Base-by-base conservation (phyloP, 2,329 filamentous ascomycete species). In the Penicillium paneum region DNA sequence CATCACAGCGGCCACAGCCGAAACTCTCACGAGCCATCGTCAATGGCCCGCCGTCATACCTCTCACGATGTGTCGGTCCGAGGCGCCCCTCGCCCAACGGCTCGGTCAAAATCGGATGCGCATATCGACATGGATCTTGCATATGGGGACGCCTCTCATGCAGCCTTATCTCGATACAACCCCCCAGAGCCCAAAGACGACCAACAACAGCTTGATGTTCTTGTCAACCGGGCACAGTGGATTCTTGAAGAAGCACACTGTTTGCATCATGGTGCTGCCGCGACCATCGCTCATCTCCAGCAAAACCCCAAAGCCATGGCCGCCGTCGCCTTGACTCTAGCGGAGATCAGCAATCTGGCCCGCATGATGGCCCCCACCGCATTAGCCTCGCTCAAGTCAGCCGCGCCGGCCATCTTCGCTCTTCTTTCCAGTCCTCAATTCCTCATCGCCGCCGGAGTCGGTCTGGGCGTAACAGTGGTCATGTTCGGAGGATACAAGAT, bases 401-500 rank as follows among this genome's bases (percentile, higher is more conserved):
- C 86, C 19, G 93, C 91, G 35, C 94, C 94, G 0, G 88, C 89
- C 8, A 86, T 96, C 19, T 93, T 96, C 64, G 89, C 88, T 0
- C 81, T 99, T 21, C 83, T 99, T 3, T 86, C 90, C 0, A 92
- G 88, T 53, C 94, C 94, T 0, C 91, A 99, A 68, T 99, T 99
- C 70, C 83, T 97, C 59, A 96, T 99, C 65, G 91, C 91, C 4
- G 91, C 90, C 0, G 90, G 92, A 40, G 85, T 96, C 13, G 90
- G 89, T 0, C 86, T 96, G 0, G 94, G 94, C 13, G 87, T 96
- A n/a, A 97, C 94, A 0, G 86, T 97, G 8, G 90, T 99, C 65
- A 92, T 94, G 72, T 90, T 99, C 56, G 94, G 94, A 50, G 93
- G 94, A 5, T 97, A 91, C 83, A 97, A 96, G 76, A 97, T 99